Conservation (phyloP, 2,329 filamentous ascomycete species). For the Hypoxylon rubiginosum region DNA sequence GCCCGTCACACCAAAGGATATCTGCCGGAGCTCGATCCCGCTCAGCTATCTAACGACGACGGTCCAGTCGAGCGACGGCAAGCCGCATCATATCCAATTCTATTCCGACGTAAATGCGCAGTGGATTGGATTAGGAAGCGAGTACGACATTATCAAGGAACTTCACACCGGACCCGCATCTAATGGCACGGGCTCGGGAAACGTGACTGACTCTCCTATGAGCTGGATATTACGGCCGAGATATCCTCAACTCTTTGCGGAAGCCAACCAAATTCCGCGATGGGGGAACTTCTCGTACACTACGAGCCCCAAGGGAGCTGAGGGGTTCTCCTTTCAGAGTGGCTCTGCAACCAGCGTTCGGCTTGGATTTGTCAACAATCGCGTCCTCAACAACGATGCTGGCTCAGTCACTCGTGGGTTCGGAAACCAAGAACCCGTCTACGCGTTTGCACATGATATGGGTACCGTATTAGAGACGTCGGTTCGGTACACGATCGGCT, state of each 20-base stretch:
- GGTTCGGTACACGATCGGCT: constrained; percentile 76
- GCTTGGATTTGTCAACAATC: constrained; percentile 71
- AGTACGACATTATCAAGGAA: constrained; percentile 76
- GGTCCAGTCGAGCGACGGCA: constrained; percentile 66
- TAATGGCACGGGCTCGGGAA: constrained; percentile 51
- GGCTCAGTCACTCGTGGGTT: constrained; percentile 72
- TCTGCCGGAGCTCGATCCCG: constrained; percentile 81
- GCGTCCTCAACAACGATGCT: constrained; percentile 70
- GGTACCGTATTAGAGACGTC: constrained; percentile 57
- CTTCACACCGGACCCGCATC: constrained; percentile 62
- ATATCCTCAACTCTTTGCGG: constrained; percentile 80
- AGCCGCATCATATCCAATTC: constrained; percentile 69
- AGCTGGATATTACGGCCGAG: constrained; percentile 72
- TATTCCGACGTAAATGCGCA: constrained; percentile 79
- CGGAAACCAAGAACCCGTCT: constrained; percentile 78
- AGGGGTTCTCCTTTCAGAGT: constrained; percentile 43
- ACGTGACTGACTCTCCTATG: constrained; percentile 70
- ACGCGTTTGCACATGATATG: constrained; percentile 72
- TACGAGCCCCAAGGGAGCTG: constrained; percentile 55
- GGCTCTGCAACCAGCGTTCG: constrained; percentile 59
- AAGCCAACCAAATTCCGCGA: constrained; percentile 70
- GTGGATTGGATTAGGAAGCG: constrained; percentile 82
- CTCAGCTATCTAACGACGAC: constrained; percentile 81
- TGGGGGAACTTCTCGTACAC: constrained; percentile 78
- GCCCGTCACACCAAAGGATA: constrained; percentile 83